Evolutionary conservation across 179 eudicot genomes (phyloP).

Genomic region (Camellia oleifera): DNA sequence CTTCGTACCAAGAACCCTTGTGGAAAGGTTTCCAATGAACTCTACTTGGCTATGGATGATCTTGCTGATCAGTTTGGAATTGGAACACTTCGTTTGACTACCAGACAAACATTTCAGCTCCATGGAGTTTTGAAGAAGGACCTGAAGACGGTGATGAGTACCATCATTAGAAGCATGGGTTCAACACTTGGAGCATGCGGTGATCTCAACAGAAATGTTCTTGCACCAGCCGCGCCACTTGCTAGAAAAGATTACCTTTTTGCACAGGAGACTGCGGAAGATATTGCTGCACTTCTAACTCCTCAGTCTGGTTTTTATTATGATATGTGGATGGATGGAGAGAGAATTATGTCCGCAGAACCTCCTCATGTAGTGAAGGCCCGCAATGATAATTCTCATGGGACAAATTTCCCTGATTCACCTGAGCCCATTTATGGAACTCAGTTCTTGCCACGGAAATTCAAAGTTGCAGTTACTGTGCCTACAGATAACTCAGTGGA

Average conservation of each 20-base stretch:
- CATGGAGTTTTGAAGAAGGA: slow-evolving; percentile 92
- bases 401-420: slow-evolving; percentile 88
- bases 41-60: slow-evolving; percentile 95
- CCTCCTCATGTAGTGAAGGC: slow-evolving; percentile 90
- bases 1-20: slow-evolving; percentile 97
- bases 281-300: slow-evolving; percentile 86
- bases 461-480: slow-evolving; percentile 95
- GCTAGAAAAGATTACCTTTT: slow-evolving; percentile 77
- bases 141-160: slow-evolving; percentile 92
- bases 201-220: slow-evolving; percentile 93
- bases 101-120: slow-evolving; percentile 97
- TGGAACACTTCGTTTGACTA: slow-evolving; percentile 90
- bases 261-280: slow-evolving; percentile 90
- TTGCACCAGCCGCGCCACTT: slow-evolving; percentile 96
- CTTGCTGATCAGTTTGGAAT: slow-evolving; percentile 96
- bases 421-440: slow-evolving; percentile 99
- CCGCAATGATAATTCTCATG: slow-evolving; percentile 93
- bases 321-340: slow-evolving; percentile 99
- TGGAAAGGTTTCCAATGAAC: slow-evolving; percentile 84
- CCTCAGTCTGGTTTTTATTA: slow-evolving; percentile 99
- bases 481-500: slow-evolving; percentile 94
- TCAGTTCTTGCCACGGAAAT: slow-evolving; percentile 95
- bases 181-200: slow-evolving; percentile 99
- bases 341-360: slow-evolving; percentile 85
- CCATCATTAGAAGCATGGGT: slow-evolving; percentile 85